A percentile compares a stretch with the other conserved stretches of the same genome.
Conservation (phyloP, 352 stramenopile genomes). For the Bremia lactucae region DNA sequence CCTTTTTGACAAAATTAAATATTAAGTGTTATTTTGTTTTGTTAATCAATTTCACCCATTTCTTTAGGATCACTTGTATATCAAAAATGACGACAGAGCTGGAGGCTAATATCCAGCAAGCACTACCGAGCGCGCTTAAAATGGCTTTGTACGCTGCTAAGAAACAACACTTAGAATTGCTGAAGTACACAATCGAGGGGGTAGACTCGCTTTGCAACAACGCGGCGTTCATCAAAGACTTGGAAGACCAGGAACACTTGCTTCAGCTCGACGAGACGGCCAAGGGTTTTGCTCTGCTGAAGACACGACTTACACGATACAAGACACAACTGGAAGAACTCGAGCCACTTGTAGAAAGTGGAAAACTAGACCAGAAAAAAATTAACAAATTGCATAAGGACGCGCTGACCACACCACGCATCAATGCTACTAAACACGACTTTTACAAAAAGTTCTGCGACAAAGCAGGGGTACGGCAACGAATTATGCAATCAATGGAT, state of each 20-base stretch:
- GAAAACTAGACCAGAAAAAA: constrained; percentile 31
- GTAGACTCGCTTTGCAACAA: constrained; percentile 56
- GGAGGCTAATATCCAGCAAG: constrained; percentile 43
- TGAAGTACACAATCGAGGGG: constrained; percentile 65
- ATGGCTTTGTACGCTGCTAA: constrained; percentile 66
- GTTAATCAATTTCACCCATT: no score
- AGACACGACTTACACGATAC: constrained; percentile 54
- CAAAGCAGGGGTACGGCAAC: constrained; percentile 38
- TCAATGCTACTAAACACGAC: constrained; percentile 54
- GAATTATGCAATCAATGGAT: no score
- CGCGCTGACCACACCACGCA: constrained; percentile 33
- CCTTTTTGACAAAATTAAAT: no score
- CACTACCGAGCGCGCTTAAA: constrained; percentile 58
- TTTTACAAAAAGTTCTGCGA: constrained; percentile 78
- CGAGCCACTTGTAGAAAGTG: constrained; percentile 35
- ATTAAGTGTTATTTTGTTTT: no score
- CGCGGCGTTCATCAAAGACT: constrained; percentile 53
- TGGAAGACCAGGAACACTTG: constrained; percentile 43
- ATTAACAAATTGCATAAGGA: constrained; percentile 60
- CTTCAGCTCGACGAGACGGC: constrained; percentile 48
- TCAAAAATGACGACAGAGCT: constrained; percentile 42
- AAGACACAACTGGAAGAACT: constrained; percentile 64
- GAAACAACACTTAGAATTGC: constrained; percentile 63
- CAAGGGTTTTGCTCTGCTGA: constrained; percentile 56
- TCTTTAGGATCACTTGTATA: constrained; percentile 5